Base-by-base conservation (phyloP, 306 rosid species). In the Dalbergia cultrata region DNA sequence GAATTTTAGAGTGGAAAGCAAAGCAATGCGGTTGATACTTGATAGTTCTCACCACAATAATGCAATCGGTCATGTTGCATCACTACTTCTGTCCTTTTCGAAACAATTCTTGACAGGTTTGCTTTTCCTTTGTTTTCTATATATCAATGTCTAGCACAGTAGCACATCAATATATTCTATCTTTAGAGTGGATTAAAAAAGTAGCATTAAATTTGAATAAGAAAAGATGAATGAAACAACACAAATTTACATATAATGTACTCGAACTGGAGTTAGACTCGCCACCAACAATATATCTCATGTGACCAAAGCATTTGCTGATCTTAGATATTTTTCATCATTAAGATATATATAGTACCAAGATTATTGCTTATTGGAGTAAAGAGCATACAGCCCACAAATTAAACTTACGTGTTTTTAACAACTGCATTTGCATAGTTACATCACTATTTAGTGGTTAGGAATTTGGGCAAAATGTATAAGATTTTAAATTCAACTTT, bases 31-130 rank as follows among this genome's bases (percentile, higher is more conserved):
- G 13, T 26, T 26, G 31, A 34, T 16, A n/a, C n/a, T n/a, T n/a
- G 47, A 64, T n/a, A 14, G 41, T 18, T 22, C 37, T 8, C 39
- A 60, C 66, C 35, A 11, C 22, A 67, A 67, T 67, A 66, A 66
- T 66, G 53, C 22, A 41, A 41, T n/a, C 8, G n/a, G 31, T 21
- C 31, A 16, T 41, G 53, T 66, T 37, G 33, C 58, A 69, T 22
- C 43, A 22, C 39, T 37, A 13, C 12, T 69, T 22, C 74, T 13
- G 74, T 47, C 74, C 21, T 69, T 69, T 69, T 47, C 59, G 14
- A 18, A 7, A 21, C 59, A 69, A 13, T 45, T 45, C 12, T 69
- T 69, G 39, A 41, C 72, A 41, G 13, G 8, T 43, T 44, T 45
- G 12, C 19, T 68, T 68, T 68, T 22, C 58, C 21, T 41, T 64